A percentile compares a stretch with the other conserved stretches of the same genome.
Evolutionary conservation across 225 moss, liverwort and hornwort genomes (phyloP).

Genomic region (Polytrichum formosum): DNA sequence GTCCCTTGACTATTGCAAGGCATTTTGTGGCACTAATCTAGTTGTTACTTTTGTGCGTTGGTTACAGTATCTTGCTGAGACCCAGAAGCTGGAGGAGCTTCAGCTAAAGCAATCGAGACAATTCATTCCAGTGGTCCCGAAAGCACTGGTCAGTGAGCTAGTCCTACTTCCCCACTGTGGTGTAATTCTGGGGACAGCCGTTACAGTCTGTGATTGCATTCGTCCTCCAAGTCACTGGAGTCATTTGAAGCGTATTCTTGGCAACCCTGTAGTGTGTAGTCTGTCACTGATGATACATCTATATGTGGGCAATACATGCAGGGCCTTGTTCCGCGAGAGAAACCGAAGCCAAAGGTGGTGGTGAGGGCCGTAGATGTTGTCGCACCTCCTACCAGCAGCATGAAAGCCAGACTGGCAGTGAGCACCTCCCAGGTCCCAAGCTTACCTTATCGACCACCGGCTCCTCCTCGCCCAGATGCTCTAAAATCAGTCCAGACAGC

Average conservation of each 20-base stretch:
- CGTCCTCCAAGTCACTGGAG: no score
- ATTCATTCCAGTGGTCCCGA: conserved; percentile 83
- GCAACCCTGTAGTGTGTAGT: background rate
- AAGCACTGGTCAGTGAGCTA: conserved; percentile 26
- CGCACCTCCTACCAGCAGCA: conserved; percentile 46
- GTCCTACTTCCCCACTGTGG: no score
- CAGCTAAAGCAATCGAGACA: conserved; percentile 74
- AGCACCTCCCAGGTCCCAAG: conserved; percentile 61
- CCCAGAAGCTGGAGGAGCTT: conserved; percentile 82
- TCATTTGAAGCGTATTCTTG: background rate
- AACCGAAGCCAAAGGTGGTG: conserved; percentile 67
- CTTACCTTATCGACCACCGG: conserved; percentile 78
- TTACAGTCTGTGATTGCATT: no score
- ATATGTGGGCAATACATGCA: conserved; percentile 23
- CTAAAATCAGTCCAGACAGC: conserved; percentile 61
- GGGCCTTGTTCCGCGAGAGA: conserved; percentile 45
- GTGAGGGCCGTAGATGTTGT: conserved; percentile 83
- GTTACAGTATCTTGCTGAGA: conserved; percentile 64
- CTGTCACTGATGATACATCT: background rate
- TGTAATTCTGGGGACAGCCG: no score
- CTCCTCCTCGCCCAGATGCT: conserved; percentile 66
- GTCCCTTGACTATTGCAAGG: no score
- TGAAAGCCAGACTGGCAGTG: conserved; percentile 66
- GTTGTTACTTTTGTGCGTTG: background rate
- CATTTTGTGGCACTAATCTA: no score